Conservation (phyloP, 768 basidiomycete species). For the Pleurotus citrinopileatus region DNA sequence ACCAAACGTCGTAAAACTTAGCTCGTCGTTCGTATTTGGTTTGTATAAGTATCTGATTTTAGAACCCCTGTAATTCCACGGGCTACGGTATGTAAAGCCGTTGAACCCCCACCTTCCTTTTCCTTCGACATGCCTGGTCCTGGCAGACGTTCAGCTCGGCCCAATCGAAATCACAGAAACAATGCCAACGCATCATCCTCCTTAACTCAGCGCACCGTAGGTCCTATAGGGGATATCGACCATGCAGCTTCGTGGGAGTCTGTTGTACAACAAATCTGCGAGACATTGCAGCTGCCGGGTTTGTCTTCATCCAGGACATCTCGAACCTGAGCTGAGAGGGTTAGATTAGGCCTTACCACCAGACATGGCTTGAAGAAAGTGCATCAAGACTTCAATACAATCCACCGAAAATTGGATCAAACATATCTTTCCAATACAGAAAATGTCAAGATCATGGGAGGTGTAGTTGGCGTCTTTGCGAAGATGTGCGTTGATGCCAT, state of each 20-base stretch:
- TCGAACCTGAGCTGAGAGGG: not conserved
- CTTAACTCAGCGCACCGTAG: constrained; percentile 23
- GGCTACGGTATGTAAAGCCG: too few species aligned
- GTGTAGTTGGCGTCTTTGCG: constrained; percentile 58
- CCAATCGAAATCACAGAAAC: not conserved
- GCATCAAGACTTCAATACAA: constrained; percentile 52
- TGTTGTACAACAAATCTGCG: constrained; percentile 46
- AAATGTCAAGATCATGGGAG: constrained; percentile 50
- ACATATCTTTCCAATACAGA: constrained; percentile 39
- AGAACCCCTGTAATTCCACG: not conserved
- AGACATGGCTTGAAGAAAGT: constrained; percentile 62
- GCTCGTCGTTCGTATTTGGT: not conserved
- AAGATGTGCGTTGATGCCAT: constrained; percentile 63
- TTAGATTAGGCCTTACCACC: constrained; percentile 45
- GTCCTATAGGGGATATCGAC: constrained; percentile 43
- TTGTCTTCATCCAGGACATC: constrained; percentile 13
- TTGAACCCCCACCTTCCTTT: not conserved
- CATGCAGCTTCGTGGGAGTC: constrained; percentile 46
- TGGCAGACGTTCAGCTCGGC: constrained; percentile 10
- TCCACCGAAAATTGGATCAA: constrained; percentile 48
- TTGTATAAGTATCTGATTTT: not conserved
- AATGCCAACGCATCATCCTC: not conserved
- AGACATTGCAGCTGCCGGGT: constrained; percentile 55
- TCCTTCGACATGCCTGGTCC: constrained; percentile 26
- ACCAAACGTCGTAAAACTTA: constrained; percentile 46